phyloP scores from a whole-genome alignment of 768 basidiomycete genomes.

The Solioccasus polychromus region DNA sequence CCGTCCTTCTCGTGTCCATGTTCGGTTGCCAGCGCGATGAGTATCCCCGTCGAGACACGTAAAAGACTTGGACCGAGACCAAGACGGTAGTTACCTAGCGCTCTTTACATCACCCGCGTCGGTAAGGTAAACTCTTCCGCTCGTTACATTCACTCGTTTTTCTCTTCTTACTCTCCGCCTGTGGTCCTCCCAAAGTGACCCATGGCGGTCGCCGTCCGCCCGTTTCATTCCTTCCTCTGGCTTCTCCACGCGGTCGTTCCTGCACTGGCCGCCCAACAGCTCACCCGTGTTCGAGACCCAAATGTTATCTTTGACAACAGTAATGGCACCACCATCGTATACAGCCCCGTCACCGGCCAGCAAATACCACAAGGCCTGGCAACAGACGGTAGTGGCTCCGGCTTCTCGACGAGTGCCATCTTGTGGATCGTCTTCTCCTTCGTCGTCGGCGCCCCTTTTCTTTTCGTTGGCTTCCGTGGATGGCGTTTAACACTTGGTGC shows the following conservation, averaged over 20 bases:
- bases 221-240: constrained; percentile 13
- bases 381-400: constrained; percentile 56
- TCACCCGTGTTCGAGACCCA: constrained; percentile 28
- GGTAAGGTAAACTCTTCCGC: constrained; percentile 5
- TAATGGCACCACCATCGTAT: constrained; percentile 40
- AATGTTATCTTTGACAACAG: constrained; percentile 25
- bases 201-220: constrained; percentile 27
- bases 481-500: constrained; percentile 55
- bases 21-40: too few relatives aligned
- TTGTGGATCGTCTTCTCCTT: constrained; percentile 59
- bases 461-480: constrained; percentile 54
- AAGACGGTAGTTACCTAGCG: too few relatives aligned
- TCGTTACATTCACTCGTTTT: constrained; percentile 18
- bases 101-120: constrained; percentile 6
- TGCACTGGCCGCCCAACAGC: constrained; percentile 9
- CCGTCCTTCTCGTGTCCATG: constrained; percentile 5
- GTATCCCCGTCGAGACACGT: neutral
- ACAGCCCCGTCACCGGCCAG: constrained; percentile 42
- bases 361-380: constrained; percentile 52
- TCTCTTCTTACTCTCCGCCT: constrained; percentile 8
- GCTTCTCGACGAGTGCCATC: constrained; percentile 46
- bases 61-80: too few relatives aligned
- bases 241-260: constrained; percentile 9
- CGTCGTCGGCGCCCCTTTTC: constrained; percentile 50
- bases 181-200: constrained; percentile 18